Percentiles rank a stretch among this genome's conserved stretches.
These are phyloP conservation scores for Ophiostoma quercus DNA, from an alignment of 2,329 filamentous ascomycete genomes.

Conservation along the genomic window DNA sequence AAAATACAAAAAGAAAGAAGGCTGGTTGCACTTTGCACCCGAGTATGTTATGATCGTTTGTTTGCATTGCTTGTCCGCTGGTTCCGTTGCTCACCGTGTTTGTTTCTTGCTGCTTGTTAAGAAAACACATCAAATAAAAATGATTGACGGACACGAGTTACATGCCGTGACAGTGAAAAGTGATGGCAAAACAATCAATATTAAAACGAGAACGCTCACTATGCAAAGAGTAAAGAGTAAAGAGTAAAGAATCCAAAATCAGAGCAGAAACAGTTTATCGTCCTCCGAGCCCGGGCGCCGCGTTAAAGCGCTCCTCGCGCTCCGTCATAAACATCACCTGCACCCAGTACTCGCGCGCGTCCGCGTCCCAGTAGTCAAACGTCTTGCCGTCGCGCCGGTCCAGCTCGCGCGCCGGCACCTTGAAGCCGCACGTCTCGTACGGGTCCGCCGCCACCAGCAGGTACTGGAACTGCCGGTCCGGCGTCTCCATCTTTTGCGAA, in stretches of 20 bases:
- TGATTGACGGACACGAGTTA: not conserved
- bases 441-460: conserved; percentile 91
- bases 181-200: not conserved
- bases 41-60: not conserved
- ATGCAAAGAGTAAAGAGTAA: not conserved
- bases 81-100: not conserved
- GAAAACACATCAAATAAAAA: not conserved
- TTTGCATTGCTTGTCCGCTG: not conserved
- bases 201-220: not conserved
- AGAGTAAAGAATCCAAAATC: not conserved
- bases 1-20: not conserved
- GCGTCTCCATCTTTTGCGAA: conserved; percentile 90
- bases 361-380: conserved; percentile 93
- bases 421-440: conserved; percentile 96
- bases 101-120: not conserved
- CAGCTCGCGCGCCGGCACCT: conserved; percentile 87
- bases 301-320: conserved; percentile 63
- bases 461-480: conserved; percentile 92
- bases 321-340: conserved; percentile 99
- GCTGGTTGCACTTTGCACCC: not conserved
- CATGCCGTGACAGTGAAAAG: not conserved
- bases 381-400: conserved; percentile 83
- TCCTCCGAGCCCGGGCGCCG: conserved; percentile 1
- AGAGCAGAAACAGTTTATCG: not conserved
- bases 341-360: conserved; percentile 95